Percentiles rank a stretch among this genome's conserved stretches.
phyloP scores from a whole-genome alignment of 2,329 filamentous ascomycete genomes.

The Colletotrichum sansevieriae region DNA sequence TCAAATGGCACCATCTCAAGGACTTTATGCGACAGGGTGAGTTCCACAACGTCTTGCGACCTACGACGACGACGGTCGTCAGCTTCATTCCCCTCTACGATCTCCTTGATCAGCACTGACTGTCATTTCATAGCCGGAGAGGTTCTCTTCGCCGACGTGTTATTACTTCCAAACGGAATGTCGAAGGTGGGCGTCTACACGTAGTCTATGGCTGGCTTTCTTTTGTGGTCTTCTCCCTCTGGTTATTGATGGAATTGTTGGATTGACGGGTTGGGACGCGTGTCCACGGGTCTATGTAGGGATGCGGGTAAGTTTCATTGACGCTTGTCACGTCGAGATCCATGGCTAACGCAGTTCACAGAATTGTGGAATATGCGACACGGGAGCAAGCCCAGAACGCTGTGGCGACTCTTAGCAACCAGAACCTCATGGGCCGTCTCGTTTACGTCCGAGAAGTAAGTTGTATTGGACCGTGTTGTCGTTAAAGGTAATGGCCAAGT shows the following conservation, averaged over 20 bases:
- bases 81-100: too few species aligned
- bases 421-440: constrained; percentile 97
- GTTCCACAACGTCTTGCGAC: constrained; percentile 51
- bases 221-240: constrained; percentile 74
- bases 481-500: constrained; percentile 4
- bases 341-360: constrained; percentile 57
- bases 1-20: constrained; percentile 99
- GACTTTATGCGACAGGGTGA: constrained; percentile 99
- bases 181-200: constrained; percentile 99
- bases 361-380: constrained; percentile 99
- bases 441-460: constrained; percentile 97
- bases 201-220: constrained; percentile 87
- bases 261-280: constrained; percentile 98
- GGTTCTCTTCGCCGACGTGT: constrained; percentile 99
- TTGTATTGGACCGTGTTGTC: too few species aligned
- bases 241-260: constrained; percentile 87
- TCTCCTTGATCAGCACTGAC: constrained; percentile 30
- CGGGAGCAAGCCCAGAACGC: constrained; percentile 99
- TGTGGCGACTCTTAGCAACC: constrained; percentile 98
- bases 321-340: not conserved
- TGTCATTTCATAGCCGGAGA: constrained; percentile 82
- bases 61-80: constrained; percentile 8
- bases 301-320: constrained; percentile 89
- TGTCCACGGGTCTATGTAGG: constrained; percentile 94
- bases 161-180: constrained; percentile 99